These are phyloP conservation scores for Dendrocalamus sinicus DNA, from an alignment of 176 grass and related monocot species.

Conservation along the genomic window DNA sequence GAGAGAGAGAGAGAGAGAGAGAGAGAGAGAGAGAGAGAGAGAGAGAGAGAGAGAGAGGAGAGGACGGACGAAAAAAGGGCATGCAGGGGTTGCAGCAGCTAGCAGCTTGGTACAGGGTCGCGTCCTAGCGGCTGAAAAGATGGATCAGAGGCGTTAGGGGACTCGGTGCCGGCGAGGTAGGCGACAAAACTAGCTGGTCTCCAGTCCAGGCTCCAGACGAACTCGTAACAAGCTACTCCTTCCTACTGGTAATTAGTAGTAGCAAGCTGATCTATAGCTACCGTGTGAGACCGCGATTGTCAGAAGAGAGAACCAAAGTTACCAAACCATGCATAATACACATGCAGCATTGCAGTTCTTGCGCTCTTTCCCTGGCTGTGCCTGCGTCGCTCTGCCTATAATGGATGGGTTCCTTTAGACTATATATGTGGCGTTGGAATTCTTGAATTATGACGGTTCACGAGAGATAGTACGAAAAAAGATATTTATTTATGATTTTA, in stretches of 20 bases:
- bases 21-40: not conserved
- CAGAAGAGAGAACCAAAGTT: not conserved
- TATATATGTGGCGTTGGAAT: too few relatives aligned
- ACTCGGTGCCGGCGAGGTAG: constrained; percentile 13
- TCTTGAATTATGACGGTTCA: too few relatives aligned
- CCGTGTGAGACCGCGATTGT: not conserved
- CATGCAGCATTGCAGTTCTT: not conserved
- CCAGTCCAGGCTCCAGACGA: too few relatives aligned
- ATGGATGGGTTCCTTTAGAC: too few relatives aligned
- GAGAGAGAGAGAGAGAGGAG: not conserved
- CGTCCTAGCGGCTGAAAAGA: constrained; percentile 41
- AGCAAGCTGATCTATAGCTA: not conserved
- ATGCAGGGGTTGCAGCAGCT: not conserved
- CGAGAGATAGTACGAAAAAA: too few relatives aligned
- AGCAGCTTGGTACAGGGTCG: not conserved
- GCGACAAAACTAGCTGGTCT: constrained; percentile 28
- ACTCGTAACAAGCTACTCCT: too few relatives aligned
- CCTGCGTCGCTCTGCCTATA: not conserved
- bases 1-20: not conserved
- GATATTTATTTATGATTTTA: too few relatives aligned
- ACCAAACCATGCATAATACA: not conserved
- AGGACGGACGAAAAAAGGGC: not conserved
- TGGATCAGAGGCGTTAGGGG: constrained; percentile 34
- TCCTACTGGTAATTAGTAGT: too few relatives aligned
- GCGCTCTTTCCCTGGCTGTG: not conserved